Conservation (phyloP, 2,329 filamentous ascomycete genomes). For the Trichoderma brevicompactum region DNA sequence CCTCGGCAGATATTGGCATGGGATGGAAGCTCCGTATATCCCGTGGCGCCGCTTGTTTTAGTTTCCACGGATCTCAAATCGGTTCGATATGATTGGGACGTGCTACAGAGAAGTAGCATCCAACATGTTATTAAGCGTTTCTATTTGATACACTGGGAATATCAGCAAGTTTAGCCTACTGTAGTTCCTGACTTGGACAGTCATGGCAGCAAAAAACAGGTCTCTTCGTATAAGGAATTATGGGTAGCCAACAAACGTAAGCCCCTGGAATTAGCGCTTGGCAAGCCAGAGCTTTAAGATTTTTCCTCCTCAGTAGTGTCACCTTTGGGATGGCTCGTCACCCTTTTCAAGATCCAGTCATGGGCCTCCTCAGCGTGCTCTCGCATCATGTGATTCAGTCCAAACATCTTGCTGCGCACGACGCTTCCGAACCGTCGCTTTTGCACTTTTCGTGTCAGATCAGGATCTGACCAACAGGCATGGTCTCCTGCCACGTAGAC, state of each 20-base stretch:
- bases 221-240: not conserved
- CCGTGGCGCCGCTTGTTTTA: not conserved
- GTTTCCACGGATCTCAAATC: too few relatives aligned
- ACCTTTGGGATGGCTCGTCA: slow-evolving; percentile 42
- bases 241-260: not conserved
- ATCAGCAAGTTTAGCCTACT: not conserved
- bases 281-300: not conserved
- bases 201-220: not conserved
- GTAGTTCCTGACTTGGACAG: not conserved
- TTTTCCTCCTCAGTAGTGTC: slow-evolving; percentile 57
- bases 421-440: slow-evolving; percentile 66
- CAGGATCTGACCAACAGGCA: slow-evolving; percentile 71
- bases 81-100: not conserved
- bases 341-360: slow-evolving; percentile 54
- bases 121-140: not conserved
- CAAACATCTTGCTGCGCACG: slow-evolving; percentile 53
- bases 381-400: slow-evolving; percentile 61
- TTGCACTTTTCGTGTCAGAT: slow-evolving; percentile 61
- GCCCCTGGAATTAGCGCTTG: not conserved
- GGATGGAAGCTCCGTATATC: not conserved
- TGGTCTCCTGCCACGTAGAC: slow-evolving; percentile 80
- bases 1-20: not conserved
- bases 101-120: not conserved
- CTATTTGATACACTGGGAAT: not conserved
- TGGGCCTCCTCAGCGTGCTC: slow-evolving; percentile 57